Evolutionary conservation across 805 yeast species (phyloP), one percentile per base, ranked within the genome.

Genomic region (Limtongia smithiae): DNA sequence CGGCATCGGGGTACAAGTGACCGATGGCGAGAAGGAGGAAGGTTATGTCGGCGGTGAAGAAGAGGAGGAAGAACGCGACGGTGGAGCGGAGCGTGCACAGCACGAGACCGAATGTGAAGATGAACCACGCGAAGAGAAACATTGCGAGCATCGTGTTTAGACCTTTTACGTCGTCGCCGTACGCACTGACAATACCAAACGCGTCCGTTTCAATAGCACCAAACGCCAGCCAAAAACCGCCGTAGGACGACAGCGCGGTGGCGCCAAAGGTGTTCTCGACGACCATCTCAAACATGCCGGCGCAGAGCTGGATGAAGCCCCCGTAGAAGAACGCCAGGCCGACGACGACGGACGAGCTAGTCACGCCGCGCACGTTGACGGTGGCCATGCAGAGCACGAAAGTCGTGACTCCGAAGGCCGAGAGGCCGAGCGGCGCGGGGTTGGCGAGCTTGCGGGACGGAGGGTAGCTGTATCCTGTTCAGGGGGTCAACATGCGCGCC

Each of bases 171-270:
- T 59, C 62, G 33, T 65, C 73, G 3, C 61, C 63, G 58, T 81
- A 82, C 14, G 88, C 81, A 3, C 65, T 68, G 24, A 65, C 66
- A 49, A 83, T 79, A 28, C 84, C 84, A 65, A 83, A 83, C 61
- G 79, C 75, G 12, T 74, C 74, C 34, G 82, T 69, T 54, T 75
- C 65, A 38, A 83, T 73, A 1, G 86, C 82, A 28, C 78, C 83
- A 60, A 68, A 83, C 20, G 82, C 68, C 60, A 82, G 62, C 89
- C 89, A 83, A 65, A 82, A 83, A 2, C 82, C 83, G 43, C 89
- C 89, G 58, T 72, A 81, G 3, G 82, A 77, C 39, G 76, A 63
- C 46, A 82, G 69, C 2, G 85, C 84, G 11, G 81, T 75, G 49
- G 80, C 83, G 68, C 82, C 86, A 68, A 82, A 82, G 18, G 83